phyloP scores from a whole-genome alignment of 2,329 filamentous ascomycete genomes.

The Pseudogymnoascus sp. region DNA sequence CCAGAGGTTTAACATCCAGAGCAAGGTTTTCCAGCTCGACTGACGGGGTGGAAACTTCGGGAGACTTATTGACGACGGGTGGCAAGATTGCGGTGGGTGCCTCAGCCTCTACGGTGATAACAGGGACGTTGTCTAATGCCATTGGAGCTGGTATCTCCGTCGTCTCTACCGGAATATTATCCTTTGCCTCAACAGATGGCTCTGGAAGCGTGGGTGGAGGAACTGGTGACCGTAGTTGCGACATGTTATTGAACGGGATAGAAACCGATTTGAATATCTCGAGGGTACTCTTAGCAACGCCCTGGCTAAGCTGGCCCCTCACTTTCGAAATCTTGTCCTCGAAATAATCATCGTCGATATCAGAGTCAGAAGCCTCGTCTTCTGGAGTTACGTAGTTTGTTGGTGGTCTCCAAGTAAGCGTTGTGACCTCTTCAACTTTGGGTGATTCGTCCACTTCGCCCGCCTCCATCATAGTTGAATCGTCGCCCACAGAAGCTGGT shows the following conservation, averaged over 20 bases:
- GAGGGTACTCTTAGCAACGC: background rate
- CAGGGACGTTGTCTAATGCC: background rate
- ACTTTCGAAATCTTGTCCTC: constrained; percentile 24
- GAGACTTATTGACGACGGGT: background rate
- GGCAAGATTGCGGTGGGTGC: background rate
- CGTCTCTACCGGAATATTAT: background rate
- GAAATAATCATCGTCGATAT: constrained; percentile 27
- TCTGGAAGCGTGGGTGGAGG: background rate
- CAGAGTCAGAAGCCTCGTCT: constrained; percentile 22
- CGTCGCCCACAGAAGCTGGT: background rate
- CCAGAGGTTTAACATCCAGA: background rate
- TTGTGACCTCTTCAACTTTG: background rate
- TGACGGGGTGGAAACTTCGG: background rate
- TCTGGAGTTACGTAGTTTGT: constrained; percentile 1
- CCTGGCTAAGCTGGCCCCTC: constrained; percentile 16
- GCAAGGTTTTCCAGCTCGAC: constrained; percentile 2
- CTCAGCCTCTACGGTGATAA: background rate
- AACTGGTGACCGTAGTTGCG: background rate
- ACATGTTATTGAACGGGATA: background rate
- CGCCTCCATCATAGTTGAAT: constrained; percentile 5
- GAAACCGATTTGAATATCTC: constrained; percentile 1
- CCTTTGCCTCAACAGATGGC: background rate
- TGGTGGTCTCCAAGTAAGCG: constrained; percentile 2
- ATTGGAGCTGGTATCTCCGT: background rate
- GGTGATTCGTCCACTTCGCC: constrained; percentile 5